Base-by-base conservation (phyloP, 2,329 filamentous ascomycete genomes). In the Exophiala sp. region DNA sequence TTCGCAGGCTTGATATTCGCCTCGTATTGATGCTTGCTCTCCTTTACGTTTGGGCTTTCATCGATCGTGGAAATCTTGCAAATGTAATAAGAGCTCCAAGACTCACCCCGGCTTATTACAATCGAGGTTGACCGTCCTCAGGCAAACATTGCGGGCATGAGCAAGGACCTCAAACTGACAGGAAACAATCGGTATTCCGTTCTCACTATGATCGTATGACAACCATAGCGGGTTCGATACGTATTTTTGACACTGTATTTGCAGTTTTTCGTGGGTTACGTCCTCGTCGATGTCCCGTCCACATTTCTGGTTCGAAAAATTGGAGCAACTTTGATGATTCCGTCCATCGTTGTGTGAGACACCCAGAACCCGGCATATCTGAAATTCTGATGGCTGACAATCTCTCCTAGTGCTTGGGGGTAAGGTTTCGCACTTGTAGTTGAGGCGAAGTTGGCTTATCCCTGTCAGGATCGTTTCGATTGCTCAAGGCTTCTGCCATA, bases 51-150 rank as follows among this genome's bases (percentile, higher is more conserved):
- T 52, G 42, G 24, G 48, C 53, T 75, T 7, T 62, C 78, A 2
- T 75, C 70, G 74, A 77, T 57, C 66, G 75, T 21, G 69, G 70
- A 53, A 72, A 72, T 55, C 75, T 76, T 43, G 74, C 72, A 21
- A 77, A 77, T 62, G 66, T 52, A 52, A 18, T 18, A 3, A 18
- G 16, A 46, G 50, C 11, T 20, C 5, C 40, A n/a, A 8, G 18
- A 42, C 14, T 6, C 40, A 18, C 11, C 7, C n/a, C 12, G 40
- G 40, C 10, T 2, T 16, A 10, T 9, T 16, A n/a, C 16, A 3
- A n/a, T 16, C 40, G 20, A 42, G 24, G 20, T 14, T 16, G 14
- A 20, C 14, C 20, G 21, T 10, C 16, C 16, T 14, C 18, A 47
- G 29, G 74, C 74, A 3, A 68, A 72, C 3, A 63, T 75, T 6